Evolutionary conservation across 2,329 filamentous ascomycete species (phyloP).

Genomic region (Hymenoscyphus occultus): DNA sequence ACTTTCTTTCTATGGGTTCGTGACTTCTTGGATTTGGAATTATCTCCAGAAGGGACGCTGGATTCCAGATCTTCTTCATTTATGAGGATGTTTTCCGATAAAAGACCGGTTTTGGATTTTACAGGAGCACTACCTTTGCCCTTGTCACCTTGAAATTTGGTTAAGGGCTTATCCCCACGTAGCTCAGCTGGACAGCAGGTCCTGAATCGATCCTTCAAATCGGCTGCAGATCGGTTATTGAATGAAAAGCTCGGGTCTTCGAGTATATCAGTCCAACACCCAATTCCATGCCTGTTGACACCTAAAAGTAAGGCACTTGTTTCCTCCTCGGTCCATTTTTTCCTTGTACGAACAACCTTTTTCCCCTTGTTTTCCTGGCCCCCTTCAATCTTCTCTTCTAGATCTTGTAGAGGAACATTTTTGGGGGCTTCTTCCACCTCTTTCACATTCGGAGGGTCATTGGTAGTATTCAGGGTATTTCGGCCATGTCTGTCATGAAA

Average conservation of each 20-base stretch:
- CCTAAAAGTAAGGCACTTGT: constrained; percentile 60
- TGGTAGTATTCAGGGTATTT: constrained; percentile 36
- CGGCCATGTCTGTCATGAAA: constrained; percentile 50
- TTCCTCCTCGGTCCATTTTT: constrained; percentile 64
- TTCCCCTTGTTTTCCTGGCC: constrained; percentile 26
- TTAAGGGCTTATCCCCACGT: constrained; percentile 39
- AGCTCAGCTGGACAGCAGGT: constrained; percentile 64
- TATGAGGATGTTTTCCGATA: constrained; percentile 54
- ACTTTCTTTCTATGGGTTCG: constrained; percentile 54
- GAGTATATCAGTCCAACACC: constrained; percentile 63
- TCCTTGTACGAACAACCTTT: constrained; percentile 54
- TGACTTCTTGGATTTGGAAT: constrained; percentile 47
- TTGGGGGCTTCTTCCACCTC: constrained; percentile 12
- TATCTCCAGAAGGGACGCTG: constrained; percentile 29
- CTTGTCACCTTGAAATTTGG: constrained; percentile 16
- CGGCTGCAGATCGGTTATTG: constrained; percentile 58
- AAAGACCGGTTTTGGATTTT: constrained; percentile 48
- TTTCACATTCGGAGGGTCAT: constrained; percentile 24
- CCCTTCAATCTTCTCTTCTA: constrained; percentile 10
- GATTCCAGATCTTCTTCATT: constrained; percentile 21
- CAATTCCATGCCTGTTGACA: constrained; percentile 60
- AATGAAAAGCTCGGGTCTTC: constrained; percentile 60
- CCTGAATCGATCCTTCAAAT: constrained; percentile 64
- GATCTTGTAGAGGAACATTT: constrained; percentile 1
- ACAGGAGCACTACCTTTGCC: constrained; percentile 21